These are phyloP conservation scores for Apiosordaria backusii DNA, from an alignment of 495 filamentous ascomycete genomes.

Conservation along the genomic window DNA sequence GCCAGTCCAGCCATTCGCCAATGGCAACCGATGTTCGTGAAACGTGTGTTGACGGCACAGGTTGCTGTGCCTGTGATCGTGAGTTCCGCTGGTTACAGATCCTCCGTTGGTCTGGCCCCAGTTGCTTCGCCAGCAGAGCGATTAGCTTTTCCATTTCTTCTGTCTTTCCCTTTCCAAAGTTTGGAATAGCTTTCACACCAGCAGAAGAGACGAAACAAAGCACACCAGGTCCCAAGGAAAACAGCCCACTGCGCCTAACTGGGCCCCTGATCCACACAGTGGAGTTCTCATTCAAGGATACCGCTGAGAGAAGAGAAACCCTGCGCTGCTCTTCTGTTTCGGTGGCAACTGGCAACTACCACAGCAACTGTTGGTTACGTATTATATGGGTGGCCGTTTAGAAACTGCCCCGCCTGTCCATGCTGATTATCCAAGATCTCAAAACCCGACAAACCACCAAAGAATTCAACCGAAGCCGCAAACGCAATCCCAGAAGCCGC, in stretches of 20 bases:
- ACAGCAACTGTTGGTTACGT: conserved; percentile 5
- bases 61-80: not conserved
- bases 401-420: conserved; percentile 17
- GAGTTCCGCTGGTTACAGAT: conserved; percentile 7
- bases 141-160: not conserved
- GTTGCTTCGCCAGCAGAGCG: not conserved
- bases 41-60: conserved; percentile 24
- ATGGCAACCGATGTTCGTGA: conserved; percentile 21
- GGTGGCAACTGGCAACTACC: conserved; percentile 1
- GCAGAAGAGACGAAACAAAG: not conserved
- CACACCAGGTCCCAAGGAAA: not conserved
- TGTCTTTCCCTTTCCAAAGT: not conserved
- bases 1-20: conserved; percentile 25
- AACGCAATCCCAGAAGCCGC: conserved; percentile 26
- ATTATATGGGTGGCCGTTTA: conserved; percentile 5
- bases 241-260: not conserved
- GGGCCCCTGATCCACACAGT: not conserved
- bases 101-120: not conserved
- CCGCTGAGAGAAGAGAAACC: not conserved
- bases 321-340: not conserved
- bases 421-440: conserved; percentile 53
- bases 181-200: not conserved
- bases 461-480: conserved; percentile 30
- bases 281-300: not conserved
- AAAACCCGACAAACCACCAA: conserved; percentile 31